Conservation (phyloP, 2,329 filamentous ascomycete species). For the Beauveria asiatica region DNA sequence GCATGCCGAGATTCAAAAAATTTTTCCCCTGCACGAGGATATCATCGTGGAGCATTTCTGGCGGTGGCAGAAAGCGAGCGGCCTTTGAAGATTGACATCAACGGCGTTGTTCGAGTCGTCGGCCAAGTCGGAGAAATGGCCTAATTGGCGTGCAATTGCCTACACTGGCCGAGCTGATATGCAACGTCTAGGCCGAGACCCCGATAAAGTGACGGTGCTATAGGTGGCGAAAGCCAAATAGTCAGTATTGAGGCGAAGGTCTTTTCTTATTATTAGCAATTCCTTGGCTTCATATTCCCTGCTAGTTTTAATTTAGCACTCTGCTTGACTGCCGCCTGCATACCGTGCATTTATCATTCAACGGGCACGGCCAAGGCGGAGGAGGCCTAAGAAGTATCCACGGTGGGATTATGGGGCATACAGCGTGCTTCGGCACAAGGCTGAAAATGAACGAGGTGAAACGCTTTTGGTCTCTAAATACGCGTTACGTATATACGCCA, state of each 20-base stretch:
- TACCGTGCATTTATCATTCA: not conserved
- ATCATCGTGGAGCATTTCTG: not conserved
- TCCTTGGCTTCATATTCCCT: not conserved
- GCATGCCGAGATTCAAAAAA: not conserved
- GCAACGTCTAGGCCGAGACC: not conserved
- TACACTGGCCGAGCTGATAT: not conserved
- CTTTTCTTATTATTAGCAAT: not conserved
- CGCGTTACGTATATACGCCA: not conserved
- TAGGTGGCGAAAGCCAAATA: not conserved
- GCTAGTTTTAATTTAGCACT: not conserved
- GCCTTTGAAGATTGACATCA: not conserved
- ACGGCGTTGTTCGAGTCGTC: not conserved
- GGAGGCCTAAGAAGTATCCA: not conserved
- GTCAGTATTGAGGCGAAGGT: not conserved
- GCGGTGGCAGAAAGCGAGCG: not conserved
- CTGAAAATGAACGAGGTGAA: not conserved
- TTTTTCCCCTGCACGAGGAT: not conserved
- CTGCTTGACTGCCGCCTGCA: not conserved
- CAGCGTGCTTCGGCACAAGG: slow-evolving; percentile 1
- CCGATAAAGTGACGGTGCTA: not conserved
- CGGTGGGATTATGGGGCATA: not conserved
- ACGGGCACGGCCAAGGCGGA: not conserved
- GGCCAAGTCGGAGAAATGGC: slow-evolving; percentile 1
- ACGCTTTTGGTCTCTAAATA: not conserved
- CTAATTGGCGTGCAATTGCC: not conserved